Evolutionary conservation across 306 rosid genomes (phyloP).

Genomic region (Prunus armeniaca): DNA sequence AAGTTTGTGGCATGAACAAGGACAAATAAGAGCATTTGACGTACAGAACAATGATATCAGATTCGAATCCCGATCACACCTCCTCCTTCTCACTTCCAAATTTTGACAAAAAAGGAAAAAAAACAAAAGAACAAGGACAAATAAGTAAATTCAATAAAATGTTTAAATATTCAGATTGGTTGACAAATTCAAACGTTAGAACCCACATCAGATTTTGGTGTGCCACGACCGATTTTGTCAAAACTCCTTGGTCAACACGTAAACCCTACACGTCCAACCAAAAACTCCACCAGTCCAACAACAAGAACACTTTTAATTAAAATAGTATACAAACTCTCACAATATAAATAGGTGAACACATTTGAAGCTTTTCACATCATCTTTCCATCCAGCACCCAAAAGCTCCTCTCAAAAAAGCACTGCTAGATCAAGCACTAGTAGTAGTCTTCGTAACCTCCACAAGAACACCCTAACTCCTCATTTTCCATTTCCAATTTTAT

Average conservation of each 20-base stretch:
- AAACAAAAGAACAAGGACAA: too few species aligned
- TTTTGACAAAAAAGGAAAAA: too few species aligned
- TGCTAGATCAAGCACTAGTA: not conserved
- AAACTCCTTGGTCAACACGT: slow-evolving; percentile 29
- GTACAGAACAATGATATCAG: accelerated
- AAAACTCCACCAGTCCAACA: not conserved
- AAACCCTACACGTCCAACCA: slow-evolving; percentile 3
- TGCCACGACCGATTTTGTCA: not conserved
- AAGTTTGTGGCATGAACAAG: too few species aligned
- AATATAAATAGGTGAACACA: slow-evolving; percentile 8
- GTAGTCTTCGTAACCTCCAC: not conserved
- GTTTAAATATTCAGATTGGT: not conserved
- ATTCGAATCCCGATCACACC: too few species aligned
- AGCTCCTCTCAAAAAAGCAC: not conserved
- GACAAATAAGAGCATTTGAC: too few species aligned
- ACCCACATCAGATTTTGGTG: not conserved
- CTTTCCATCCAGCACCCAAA: not conserved
- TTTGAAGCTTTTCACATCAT: not conserved
- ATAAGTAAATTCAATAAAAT: not conserved
- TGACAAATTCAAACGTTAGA: not conserved
- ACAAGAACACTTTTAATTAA: not conserved
- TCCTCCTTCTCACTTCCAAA: too few species aligned
- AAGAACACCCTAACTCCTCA: not conserved
- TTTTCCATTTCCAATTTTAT: not conserved
- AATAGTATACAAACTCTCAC: not conserved